Evolutionary conservation across 306 rosid species (phyloP).

Genomic region (Ceratonia siliqua): DNA sequence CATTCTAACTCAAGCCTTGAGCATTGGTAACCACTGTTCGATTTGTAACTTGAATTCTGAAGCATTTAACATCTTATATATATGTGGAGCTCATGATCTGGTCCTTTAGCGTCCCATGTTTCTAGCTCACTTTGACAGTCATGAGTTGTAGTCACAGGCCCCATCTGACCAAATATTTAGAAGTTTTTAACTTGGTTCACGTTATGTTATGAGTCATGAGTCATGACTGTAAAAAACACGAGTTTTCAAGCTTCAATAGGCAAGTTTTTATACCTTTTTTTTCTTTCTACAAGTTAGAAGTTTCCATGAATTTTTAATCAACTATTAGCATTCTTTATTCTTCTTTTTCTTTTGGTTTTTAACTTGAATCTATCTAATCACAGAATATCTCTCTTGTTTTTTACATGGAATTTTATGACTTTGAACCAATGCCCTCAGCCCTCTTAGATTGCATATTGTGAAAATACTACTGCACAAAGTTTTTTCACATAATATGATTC

Average conservation of each 20-base stretch:
- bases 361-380: not conserved
- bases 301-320: not conserved
- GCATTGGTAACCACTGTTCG: constrained; percentile 60
- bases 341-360: not conserved
- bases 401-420: not conserved
- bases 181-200: constrained; percentile 23
- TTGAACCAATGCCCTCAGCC: not conserved
- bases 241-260: constrained; percentile 3
- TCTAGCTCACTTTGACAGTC: constrained; percentile 15
- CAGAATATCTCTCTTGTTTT: not conserved
- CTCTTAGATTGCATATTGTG: constrained; percentile 1
- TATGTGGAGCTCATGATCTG: not conserved
- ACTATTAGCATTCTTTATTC: not conserved
- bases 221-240: too few relatives aligned
- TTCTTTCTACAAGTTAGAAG: not conserved
- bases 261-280: not conserved
- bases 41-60: constrained; percentile 30
- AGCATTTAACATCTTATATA: constrained; percentile 2
- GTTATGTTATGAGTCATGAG: not conserved
- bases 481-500: not conserved
- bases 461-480: constrained; percentile 10
- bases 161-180: constrained; percentile 5
- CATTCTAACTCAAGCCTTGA: constrained; percentile 71
- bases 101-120: constrained; percentile 1
- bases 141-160: constrained; percentile 11